A percentile compares a stretch with the other conserved stretches of the same genome.
Conservation (phyloP, 345 rosid species). For the Bretschneidera sinensis region DNA sequence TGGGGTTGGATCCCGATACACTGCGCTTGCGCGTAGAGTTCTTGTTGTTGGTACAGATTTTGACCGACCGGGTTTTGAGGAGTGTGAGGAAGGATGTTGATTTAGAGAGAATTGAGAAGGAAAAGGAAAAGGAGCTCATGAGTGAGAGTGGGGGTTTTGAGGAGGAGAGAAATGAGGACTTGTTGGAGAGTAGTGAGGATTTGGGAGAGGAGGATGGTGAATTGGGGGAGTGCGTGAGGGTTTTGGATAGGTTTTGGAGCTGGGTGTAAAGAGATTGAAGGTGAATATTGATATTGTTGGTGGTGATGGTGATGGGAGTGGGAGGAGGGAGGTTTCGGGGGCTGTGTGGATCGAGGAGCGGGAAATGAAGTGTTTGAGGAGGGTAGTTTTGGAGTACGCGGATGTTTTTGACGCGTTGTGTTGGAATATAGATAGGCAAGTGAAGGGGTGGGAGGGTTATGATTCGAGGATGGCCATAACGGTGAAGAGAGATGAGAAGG, state of each 20-base stretch:
- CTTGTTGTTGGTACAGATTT: conserved; percentile 55
- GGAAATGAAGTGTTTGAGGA: conserved; percentile 47
- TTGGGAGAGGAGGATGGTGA: conserved; percentile 28
- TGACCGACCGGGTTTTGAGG: conserved; percentile 45
- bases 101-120: conserved; percentile 31
- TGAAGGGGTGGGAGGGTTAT: conserved; percentile 39
- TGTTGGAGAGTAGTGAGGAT: conserved; percentile 25
- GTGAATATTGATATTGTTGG: conserved; percentile 34
- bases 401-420: conserved; percentile 70
- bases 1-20: conserved; percentile 69
- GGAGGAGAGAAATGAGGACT: conserved; percentile 19
- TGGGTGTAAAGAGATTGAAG: conserved; percentile 66
- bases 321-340: conserved; percentile 15
- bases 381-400: conserved; percentile 47
- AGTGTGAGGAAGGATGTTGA: conserved; percentile 29
- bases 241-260: conserved; percentile 53
- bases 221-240: conserved; percentile 34
- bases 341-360: conserved; percentile 37
- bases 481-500: conserved; percentile 32
- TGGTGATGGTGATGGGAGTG: conserved; percentile 18
- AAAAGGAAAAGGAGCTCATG: conserved; percentile 22
- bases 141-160: conserved; percentile 22
- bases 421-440: conserved; percentile 61
- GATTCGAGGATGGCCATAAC: conserved; percentile 39
- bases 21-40: conserved; percentile 76